These are phyloP conservation scores for Mucor racemosus DNA, from an alignment of 371 early-diverging fungal genomes.

Conservation along the genomic window DNA sequence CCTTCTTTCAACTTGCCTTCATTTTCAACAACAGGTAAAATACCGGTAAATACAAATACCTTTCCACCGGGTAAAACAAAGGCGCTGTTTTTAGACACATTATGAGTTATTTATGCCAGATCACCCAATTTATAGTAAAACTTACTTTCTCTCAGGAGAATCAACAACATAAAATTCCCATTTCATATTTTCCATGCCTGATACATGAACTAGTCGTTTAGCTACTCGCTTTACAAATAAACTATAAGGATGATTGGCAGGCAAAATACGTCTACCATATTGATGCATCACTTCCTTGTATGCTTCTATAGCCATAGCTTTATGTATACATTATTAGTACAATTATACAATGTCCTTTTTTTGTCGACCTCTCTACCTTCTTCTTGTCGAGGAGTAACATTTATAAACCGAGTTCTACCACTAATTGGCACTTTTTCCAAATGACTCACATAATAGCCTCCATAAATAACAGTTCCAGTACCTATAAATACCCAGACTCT, in stretches of 20 bases:
- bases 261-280: conserved; percentile 64
- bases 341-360: no score
- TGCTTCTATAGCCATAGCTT: conserved; percentile 68
- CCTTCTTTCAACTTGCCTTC: conserved; percentile 49
- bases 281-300: conserved; percentile 71
- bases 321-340: not conserved
- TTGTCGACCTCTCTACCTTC: conserved; percentile 34
- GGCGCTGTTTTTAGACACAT: conserved; percentile 56
- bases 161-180: conserved; percentile 88
- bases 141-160: conserved; percentile 74
- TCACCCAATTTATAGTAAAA: not conserved
- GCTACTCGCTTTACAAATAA: conserved; percentile 69
- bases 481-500: conserved; percentile 44
- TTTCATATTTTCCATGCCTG: conserved; percentile 67
- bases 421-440: conserved; percentile 71
- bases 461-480: conserved; percentile 49
- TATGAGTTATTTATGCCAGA: not conserved
- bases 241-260: conserved; percentile 62
- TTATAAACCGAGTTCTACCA: conserved; percentile 66
- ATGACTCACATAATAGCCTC: conserved; percentile 68
- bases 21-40: conserved; percentile 79
- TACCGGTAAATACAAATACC: conserved; percentile 90
- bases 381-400: conserved; percentile 60
- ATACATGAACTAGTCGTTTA: conserved; percentile 67
- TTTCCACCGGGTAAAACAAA: conserved; percentile 95